phyloP scores from a whole-genome alignment of 2,329 filamentous ascomycete species.

The Raffaelea albimanens region DNA sequence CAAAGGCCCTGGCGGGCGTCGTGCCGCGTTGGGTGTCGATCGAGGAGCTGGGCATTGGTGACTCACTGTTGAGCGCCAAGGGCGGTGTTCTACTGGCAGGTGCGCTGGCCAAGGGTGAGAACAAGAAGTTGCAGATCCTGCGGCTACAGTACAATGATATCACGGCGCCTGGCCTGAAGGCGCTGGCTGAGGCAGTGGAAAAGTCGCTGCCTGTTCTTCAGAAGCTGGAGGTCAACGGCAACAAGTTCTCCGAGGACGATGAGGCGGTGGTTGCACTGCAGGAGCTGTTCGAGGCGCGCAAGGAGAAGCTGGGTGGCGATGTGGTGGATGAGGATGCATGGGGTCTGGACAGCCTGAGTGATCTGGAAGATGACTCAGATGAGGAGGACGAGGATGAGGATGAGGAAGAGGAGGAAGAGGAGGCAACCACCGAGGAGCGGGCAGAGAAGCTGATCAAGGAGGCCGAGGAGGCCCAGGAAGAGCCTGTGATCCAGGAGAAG shows the following conservation, averaged over 20 bases:
- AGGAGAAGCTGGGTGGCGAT: constrained; percentile 61
- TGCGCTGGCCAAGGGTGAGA: constrained; percentile 65
- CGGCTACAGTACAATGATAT: constrained; percentile 94
- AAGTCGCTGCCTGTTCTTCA: constrained; percentile 64
- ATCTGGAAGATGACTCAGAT: constrained; percentile 69
- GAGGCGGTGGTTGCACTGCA: constrained; percentile 58
- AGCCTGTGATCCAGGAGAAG: constrained; percentile 61
- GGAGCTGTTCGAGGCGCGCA: constrained; percentile 64
- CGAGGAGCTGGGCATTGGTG: constrained; percentile 77
- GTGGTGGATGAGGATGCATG: constrained; percentile 67
- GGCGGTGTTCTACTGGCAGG: constrained; percentile 66
- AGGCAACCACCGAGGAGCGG: constrained; percentile 43
- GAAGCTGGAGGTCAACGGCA: constrained; percentile 90
- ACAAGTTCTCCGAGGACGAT: constrained; percentile 87
- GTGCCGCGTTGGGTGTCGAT: constrained; percentile 66
- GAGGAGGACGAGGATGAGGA: constrained; percentile 61
- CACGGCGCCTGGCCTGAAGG: constrained; percentile 63
- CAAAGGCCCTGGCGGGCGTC: constrained; percentile 67
- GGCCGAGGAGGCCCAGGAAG: constrained; percentile 61
- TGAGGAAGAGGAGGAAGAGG: constrained; percentile 54
- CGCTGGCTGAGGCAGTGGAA: constrained; percentile 59
- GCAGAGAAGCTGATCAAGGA: constrained; percentile 61
- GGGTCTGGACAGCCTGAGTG: constrained; percentile 78
- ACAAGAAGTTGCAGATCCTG: constrained; percentile 69
- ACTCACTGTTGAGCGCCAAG: constrained; percentile 73